Conservation (phyloP, 345 rosid species). For the Odontarrhena argentea region DNA sequence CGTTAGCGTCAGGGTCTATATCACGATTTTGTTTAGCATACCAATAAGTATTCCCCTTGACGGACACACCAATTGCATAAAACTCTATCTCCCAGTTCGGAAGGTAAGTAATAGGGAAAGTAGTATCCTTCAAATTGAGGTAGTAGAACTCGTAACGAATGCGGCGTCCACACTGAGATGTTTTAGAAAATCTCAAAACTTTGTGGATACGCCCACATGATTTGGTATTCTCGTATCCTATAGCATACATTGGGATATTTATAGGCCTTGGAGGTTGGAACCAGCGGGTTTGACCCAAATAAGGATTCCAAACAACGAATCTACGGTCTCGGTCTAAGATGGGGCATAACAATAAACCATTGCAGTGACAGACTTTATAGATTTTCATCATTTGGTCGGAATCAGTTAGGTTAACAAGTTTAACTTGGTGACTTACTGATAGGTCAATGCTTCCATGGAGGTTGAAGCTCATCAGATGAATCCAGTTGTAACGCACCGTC, state of each 20-base stretch:
- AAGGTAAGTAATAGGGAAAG: too few species aligned
- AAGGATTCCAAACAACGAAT: constrained; percentile 6
- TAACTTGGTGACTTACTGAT: neutral
- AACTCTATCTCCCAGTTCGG: neutral
- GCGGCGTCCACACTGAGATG: too few species aligned
- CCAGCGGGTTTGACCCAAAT: neutral
- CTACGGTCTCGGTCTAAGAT: neutral
- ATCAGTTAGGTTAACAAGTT: neutral
- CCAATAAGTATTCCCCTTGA: constrained; percentile 16
- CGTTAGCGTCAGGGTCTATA: too few species aligned
- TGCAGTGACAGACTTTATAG: neutral
- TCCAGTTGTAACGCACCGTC: too few species aligned
- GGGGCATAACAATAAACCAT: constrained; percentile 4
- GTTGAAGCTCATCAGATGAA: too few species aligned
- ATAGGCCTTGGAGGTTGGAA: neutral
- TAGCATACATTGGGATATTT: neutral
- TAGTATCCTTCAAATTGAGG: neutral
- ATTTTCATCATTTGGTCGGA: neutral
- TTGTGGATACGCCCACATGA: neutral
- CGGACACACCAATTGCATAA: constrained; percentile 18
- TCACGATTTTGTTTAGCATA: constrained; percentile 2
- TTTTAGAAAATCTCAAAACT: neutral
- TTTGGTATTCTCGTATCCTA: constrained; percentile 6
- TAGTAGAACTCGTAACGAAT: constrained; percentile 14
- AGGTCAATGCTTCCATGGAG: neutral